These are phyloP conservation scores for Flaveria trinervia DNA, from an alignment of 129 eudicot species.

Conservation along the genomic window DNA sequence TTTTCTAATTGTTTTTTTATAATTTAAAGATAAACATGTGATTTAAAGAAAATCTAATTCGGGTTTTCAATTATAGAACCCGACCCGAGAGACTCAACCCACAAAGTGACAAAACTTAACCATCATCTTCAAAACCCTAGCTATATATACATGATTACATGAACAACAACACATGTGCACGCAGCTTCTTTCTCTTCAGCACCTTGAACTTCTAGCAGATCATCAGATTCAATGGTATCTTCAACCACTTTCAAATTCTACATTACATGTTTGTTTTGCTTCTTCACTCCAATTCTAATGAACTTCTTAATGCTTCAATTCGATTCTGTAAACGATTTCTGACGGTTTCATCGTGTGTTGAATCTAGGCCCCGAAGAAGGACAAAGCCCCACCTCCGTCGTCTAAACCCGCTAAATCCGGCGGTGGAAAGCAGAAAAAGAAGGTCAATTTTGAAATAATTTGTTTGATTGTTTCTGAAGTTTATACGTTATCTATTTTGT, in stretches of 20 bases:
- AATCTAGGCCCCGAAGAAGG: slow-evolving; percentile 81
- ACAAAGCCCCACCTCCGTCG: slow-evolving; percentile 85
- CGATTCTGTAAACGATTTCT: not conserved
- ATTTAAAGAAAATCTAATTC: no score
- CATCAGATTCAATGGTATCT: slow-evolving; percentile 35
- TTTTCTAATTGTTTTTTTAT: no score
- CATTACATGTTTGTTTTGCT: not conserved
- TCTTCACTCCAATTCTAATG: not conserved
- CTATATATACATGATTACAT: slow-evolving; percentile 22
- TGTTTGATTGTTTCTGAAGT: not conserved
- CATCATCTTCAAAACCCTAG: slow-evolving; percentile 33
- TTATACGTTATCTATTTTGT: no score
- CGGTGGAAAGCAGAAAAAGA: slow-evolving; percentile 91
- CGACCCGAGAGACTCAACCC: slow-evolving; percentile 20
- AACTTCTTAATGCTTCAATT: not conserved
- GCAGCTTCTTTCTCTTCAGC: slow-evolving; percentile 28
- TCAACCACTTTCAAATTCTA: not conserved
- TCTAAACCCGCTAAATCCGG: slow-evolving; percentile 93
- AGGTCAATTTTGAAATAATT: slow-evolving; percentile 40
- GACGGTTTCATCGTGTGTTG: slow-evolving; percentile 13
- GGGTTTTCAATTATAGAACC: not conserved
- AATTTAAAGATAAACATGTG: no score
- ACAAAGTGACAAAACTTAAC: not conserved
- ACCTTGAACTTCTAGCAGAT: slow-evolving; percentile 13
- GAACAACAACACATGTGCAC: not conserved